These are phyloP conservation scores for Schizophyllum amplum DNA, from an alignment of 1,284 basidiomycete species.

Conservation along the genomic window DNA sequence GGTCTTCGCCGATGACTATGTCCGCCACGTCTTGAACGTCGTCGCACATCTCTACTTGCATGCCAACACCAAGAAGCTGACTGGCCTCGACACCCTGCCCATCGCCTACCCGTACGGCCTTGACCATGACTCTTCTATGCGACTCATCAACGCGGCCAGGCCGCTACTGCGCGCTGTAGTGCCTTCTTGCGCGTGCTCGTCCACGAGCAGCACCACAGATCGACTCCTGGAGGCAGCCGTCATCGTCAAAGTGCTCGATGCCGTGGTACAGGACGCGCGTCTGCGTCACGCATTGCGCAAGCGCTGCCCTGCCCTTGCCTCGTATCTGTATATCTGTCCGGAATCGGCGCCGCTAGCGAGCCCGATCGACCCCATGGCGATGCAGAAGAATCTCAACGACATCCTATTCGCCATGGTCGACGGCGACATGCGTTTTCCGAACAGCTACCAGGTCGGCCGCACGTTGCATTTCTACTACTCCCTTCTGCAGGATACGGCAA, in stretches of 20 bases:
- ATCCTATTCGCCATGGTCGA: too few species aligned
- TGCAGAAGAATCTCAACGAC: too few species aligned
- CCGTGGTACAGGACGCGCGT: background rate
- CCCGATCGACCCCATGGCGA: too few species aligned
- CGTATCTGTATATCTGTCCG: background rate
- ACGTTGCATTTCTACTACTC: too few species aligned
- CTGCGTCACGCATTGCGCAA: background rate
- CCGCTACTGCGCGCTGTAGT: background rate
- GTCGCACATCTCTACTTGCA: background rate
- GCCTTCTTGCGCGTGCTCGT: background rate
- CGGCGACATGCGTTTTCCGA: too few species aligned
- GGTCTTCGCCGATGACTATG: background rate
- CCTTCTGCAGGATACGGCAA: too few species aligned
- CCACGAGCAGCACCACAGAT: background rate
- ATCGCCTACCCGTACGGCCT: background rate
- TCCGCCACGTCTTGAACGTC: background rate
- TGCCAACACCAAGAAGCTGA: background rate
- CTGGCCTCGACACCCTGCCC: background rate
- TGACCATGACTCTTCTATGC: background rate
- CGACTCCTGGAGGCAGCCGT: background rate
- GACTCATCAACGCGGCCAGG: background rate
- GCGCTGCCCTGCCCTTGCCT: background rate
- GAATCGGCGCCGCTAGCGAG: too few species aligned
- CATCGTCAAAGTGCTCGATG: background rate
- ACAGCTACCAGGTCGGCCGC: too few species aligned